Percentiles rank a stretch among this genome's conserved stretches.
Conservation (phyloP, 352 stramenopile species). For the Phytophthora vignae region DNA sequence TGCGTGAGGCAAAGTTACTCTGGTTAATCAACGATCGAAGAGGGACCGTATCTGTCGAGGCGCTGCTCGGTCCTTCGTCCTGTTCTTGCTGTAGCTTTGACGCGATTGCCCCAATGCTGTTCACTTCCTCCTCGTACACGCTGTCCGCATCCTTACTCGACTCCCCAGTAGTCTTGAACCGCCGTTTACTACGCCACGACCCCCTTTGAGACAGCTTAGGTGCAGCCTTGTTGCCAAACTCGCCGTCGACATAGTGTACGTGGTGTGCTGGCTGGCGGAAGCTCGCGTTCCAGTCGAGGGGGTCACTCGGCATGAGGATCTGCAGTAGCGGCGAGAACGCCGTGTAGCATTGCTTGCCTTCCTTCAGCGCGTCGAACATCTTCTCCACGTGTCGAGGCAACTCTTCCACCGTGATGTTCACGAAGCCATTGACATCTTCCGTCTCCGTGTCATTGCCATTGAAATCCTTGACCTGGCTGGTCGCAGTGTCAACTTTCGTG, state of each 20-base stretch:
- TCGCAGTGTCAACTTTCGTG: background rate
- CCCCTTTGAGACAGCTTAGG: background rate
- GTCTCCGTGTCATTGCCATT: background rate
- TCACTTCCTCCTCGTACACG: background rate
- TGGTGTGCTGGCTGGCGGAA: conserved; percentile 14
- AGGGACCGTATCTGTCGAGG: background rate
- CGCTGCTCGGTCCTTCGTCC: background rate
- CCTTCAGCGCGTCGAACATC: conserved; percentile 41
- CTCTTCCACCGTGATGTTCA: conserved; percentile 1
- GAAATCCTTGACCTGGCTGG: conserved; percentile 11
- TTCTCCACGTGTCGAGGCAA: conserved; percentile 20
- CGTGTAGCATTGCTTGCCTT: conserved; percentile 43
- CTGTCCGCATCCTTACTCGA: background rate
- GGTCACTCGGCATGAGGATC: conserved; percentile 42
- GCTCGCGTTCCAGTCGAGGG: conserved; percentile 42
- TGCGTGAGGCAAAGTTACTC: conserved; percentile 18
- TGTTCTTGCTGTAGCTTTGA: conserved; percentile 6
- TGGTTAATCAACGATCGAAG: background rate
- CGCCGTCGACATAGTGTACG: background rate
- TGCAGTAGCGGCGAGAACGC: conserved; percentile 55
- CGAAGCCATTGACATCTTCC: background rate
- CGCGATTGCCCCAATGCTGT: background rate
- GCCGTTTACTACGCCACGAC: conserved; percentile 23
- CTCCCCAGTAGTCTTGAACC: conserved; percentile 2
- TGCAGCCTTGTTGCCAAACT: background rate